A percentile compares a stretch with the other conserved stretches of the same genome.
Conservation (phyloP, 1,284 basidiomycete species). For the Ceratobasidium sp. region DNA sequence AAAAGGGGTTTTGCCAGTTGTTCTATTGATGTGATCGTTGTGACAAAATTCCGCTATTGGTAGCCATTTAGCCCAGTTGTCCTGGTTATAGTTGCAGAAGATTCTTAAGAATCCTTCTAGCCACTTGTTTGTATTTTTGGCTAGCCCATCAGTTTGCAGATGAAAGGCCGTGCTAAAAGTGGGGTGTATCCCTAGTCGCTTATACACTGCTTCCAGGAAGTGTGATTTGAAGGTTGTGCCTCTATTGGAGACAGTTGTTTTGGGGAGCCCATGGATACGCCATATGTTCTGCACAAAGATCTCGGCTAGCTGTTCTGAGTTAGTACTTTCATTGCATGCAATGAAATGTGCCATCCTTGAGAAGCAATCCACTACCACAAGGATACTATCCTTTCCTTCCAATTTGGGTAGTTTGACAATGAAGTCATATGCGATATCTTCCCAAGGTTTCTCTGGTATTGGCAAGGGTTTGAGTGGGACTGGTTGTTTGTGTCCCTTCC, state of each 20-base stretch:
- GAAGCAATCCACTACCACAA: slow-evolving; percentile 47
- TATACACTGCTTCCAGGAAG: slow-evolving; percentile 41
- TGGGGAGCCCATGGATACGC: background rate
- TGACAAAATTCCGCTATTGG: slow-evolving; percentile 36
- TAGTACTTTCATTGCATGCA: too few relatives aligned
- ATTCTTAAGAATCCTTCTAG: slow-evolving; percentile 54
- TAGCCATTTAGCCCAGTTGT: slow-evolving; percentile 29
- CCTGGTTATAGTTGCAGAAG: slow-evolving; percentile 41
- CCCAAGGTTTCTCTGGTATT: background rate
- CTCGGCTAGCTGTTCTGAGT: too few relatives aligned
- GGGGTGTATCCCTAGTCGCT: too few relatives aligned
- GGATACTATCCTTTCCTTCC: slow-evolving; percentile 46
- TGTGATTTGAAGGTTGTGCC: background rate
- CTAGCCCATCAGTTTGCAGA: slow-evolving; percentile 56
- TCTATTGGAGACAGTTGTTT: background rate
- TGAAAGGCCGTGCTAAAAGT: slow-evolving; percentile 54
- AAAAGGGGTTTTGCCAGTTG: too few relatives aligned
- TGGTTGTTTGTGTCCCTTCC: slow-evolving; percentile 38
- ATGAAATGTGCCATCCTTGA: too few relatives aligned
- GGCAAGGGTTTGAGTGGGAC: slow-evolving; percentile 41
- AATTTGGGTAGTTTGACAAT: slow-evolving; percentile 38
- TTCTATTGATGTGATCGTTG: too few relatives aligned
- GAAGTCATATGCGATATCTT: slow-evolving; percentile 1
- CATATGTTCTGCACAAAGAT: background rate
- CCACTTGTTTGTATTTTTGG: slow-evolving; percentile 53